Percentiles rank a stretch among this genome's conserved stretches.
Conservation (phyloP, 495 filamentous ascomycete genomes). For the Neurospora terricola region DNA sequence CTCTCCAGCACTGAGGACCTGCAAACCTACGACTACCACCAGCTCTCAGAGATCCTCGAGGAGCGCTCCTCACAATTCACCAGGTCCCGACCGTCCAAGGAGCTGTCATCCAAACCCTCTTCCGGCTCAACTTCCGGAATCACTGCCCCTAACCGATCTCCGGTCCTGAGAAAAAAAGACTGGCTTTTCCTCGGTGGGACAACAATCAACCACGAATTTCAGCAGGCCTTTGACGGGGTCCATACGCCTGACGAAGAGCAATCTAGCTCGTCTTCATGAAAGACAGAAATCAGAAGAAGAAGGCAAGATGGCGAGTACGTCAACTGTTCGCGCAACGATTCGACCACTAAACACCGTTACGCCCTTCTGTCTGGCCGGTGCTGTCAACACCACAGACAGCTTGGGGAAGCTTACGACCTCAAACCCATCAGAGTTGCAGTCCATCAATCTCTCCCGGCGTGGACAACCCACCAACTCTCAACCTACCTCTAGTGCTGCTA, state of each 20-base stretch:
- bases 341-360: neutral
- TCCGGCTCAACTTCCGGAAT: neutral
- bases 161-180: neutral
- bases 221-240: neutral
- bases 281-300: neutral
- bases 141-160: neutral
- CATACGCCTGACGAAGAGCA: neutral
- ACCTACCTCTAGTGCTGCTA: neutral
- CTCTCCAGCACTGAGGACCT: neutral
- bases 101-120: neutral
- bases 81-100: neutral
- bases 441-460: too few species aligned
- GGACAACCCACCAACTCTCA: neutral
- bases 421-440: too few species aligned
- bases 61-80: neutral
- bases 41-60: neutral
- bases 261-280: neutral
- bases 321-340: neutral
- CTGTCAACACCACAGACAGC: too few species aligned
- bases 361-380: too few species aligned
- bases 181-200: neutral
- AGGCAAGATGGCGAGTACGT: neutral
- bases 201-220: neutral
- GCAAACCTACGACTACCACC: neutral
- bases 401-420: too few species aligned